Conservation (phyloP, 176 grass and related monocot species). For the Puya raimondii region DNA sequence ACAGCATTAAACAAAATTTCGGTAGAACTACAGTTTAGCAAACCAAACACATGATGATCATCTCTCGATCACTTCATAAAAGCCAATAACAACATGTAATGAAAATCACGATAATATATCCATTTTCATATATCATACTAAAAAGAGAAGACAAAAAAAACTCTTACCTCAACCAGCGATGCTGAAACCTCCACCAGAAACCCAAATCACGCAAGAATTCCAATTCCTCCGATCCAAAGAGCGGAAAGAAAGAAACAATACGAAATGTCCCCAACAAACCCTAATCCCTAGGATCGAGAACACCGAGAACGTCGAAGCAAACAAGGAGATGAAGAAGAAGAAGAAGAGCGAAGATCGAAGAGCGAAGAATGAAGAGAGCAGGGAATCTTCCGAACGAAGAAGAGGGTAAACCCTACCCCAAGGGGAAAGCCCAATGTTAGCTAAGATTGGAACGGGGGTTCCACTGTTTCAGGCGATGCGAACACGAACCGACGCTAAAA, state of each 20-base stretch:
- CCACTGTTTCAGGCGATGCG: constrained; percentile 44
- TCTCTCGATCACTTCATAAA: too few relatives aligned
- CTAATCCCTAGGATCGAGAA: constrained; percentile 30
- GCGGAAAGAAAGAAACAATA: background rate
- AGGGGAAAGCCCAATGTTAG: constrained; percentile 42
- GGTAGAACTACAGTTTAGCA: too few relatives aligned
- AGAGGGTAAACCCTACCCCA: constrained; percentile 1
- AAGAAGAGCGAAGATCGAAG: constrained; percentile 18
- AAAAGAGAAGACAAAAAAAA: constrained; percentile 9
- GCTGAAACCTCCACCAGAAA: background rate
- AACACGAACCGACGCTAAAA: constrained; percentile 25
- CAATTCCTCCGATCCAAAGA: background rate
- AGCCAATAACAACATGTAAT: background rate
- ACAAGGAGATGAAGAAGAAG: constrained; percentile 12
- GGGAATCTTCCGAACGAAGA: background rate
- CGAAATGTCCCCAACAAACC: constrained; percentile 15
- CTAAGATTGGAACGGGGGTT: constrained; percentile 42
- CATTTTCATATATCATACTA: background rate
- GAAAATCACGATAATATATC: background rate
- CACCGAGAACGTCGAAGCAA: constrained; percentile 20
- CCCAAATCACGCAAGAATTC: background rate
- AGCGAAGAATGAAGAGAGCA: constrained; percentile 3
- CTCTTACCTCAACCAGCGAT: background rate
- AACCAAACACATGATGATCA: too few relatives aligned
- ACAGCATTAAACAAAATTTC: background rate